phyloP scores from a whole-genome alignment of 805 yeast species.

The Saturnispora mendoncae region DNA sequence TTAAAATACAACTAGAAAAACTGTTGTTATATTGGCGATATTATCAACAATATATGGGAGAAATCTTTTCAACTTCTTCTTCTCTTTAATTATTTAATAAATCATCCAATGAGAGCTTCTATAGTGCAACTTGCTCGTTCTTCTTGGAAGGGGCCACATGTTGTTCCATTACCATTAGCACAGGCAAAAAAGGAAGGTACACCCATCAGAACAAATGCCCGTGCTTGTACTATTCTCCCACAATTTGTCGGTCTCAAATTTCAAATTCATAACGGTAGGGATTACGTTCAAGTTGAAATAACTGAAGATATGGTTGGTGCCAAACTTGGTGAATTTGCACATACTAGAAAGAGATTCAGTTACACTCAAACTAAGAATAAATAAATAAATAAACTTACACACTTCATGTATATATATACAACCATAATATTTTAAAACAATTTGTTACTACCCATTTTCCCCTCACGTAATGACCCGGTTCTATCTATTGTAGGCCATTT shows the following conservation, averaged over 20 bases:
- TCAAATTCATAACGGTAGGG: slow-evolving; percentile 94
- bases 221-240: slow-evolving; percentile 90
- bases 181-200: slow-evolving; percentile 72
- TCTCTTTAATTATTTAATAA: no score
- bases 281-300: slow-evolving; percentile 78
- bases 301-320: slow-evolving; percentile 96
- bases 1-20: no score
- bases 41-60: no score
- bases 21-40: no score
- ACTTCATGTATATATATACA: slow-evolving; percentile 1
- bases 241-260: slow-evolving; percentile 92
- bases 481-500: slow-evolving; percentile 80
- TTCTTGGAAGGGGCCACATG: slow-evolving; percentile 76
- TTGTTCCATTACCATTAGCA: slow-evolving; percentile 89
- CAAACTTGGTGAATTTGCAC: slow-evolving; percentile 91
- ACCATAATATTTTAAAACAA: not conserved
- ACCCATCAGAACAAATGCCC: slow-evolving; percentile 92
- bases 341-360: slow-evolving; percentile 81
- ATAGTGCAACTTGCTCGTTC: slow-evolving; percentile 39
- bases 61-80: no score
- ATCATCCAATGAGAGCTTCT: slow-evolving; percentile 35
- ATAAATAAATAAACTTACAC: slow-evolving; percentile 12
- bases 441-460: slow-evolving; percentile 31
- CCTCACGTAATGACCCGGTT: slow-evolving; percentile 75
- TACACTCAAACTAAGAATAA: slow-evolving; percentile 72